These are phyloP conservation scores for Anisodus tanguticus DNA, from an alignment of 257 asterid species.

Conservation along the genomic window DNA sequence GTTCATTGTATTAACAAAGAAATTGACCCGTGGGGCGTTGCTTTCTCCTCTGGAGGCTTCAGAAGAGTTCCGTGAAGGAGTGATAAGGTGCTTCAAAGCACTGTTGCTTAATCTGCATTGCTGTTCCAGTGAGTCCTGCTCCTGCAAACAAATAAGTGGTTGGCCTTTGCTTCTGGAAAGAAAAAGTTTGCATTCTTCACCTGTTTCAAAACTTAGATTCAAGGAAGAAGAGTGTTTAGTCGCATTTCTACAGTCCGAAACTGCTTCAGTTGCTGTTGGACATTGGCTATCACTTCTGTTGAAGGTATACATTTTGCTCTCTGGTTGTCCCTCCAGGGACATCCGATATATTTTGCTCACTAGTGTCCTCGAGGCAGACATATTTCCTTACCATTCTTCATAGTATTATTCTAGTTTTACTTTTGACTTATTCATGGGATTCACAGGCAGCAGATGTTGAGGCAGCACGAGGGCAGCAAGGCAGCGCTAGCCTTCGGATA, in stretches of 20 bases:
- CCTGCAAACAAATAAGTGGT: slow-evolving; percentile 64
- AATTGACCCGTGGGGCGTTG: slow-evolving; percentile 79
- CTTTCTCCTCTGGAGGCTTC: slow-evolving; percentile 85
- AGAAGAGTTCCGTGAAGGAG: slow-evolving; percentile 95
- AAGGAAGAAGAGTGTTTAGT: slow-evolving; percentile 63
- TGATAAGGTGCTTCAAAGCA: slow-evolving; percentile 80
- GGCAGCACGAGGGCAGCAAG: slow-evolving; percentile 83
- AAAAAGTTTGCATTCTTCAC: slow-evolving; percentile 44
- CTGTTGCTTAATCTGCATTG: slow-evolving; percentile 65
- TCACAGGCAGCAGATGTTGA: slow-evolving; percentile 88
- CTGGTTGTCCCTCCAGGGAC: neutral
- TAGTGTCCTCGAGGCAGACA: neutral
- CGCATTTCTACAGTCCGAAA: slow-evolving; percentile 85
- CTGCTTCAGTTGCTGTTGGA: slow-evolving; percentile 93
- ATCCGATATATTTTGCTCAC: slow-evolving; percentile 32
- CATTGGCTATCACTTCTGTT: slow-evolving; percentile 97
- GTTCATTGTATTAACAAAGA: slow-evolving; percentile 84
- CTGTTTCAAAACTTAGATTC: slow-evolving; percentile 37
- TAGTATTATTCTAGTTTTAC: slow-evolving; percentile 6
- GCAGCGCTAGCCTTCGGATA: slow-evolving; percentile 82
- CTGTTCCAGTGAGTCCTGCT: slow-evolving; percentile 69
- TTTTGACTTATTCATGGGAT: slow-evolving; percentile 34
- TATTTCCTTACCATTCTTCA: neutral
- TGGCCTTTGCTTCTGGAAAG: slow-evolving; percentile 50
- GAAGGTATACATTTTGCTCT: slow-evolving; percentile 60